Percentiles rank a stretch among this genome's conserved stretches.
Conservation (phyloP, 2,329 filamentous ascomycete species). For the Escovopsis weberi region DNA sequence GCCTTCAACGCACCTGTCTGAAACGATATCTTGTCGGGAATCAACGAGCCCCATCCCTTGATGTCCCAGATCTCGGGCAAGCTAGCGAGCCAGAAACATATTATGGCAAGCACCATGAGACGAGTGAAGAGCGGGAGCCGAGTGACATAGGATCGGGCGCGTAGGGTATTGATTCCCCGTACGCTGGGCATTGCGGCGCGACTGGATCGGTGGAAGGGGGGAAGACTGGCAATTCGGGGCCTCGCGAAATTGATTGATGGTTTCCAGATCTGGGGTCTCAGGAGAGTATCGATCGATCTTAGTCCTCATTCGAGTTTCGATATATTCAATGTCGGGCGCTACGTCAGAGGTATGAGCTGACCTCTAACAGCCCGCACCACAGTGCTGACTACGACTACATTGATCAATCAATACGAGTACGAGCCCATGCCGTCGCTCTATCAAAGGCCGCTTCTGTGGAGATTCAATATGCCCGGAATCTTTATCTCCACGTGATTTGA, state of each 20-base stretch:
- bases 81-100: constrained; percentile 47
- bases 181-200: constrained; percentile 16
- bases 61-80: constrained; percentile 59
- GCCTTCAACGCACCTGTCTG: constrained; percentile 41
- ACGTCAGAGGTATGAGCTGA: not conserved
- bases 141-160: constrained; percentile 67
- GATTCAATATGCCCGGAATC: too few species aligned
- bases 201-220: not conserved
- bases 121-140: constrained; percentile 84
- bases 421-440: too few species aligned
- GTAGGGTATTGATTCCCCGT: constrained; percentile 39
- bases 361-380: not conserved
- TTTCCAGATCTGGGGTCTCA: too few species aligned
- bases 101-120: constrained; percentile 48
- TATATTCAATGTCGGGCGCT: too few species aligned
- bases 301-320: too few species aligned
- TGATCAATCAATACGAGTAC: too few species aligned
- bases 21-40: constrained; percentile 61
- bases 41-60: constrained; percentile 61
- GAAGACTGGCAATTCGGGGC: too few species aligned
- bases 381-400: too few species aligned
- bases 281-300: not conserved
- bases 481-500: too few species aligned
- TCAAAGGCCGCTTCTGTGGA: too few species aligned
- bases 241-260: too few species aligned